Conservation (phyloP, 306 rosid species). For the Cucumis hystrix region DNA sequence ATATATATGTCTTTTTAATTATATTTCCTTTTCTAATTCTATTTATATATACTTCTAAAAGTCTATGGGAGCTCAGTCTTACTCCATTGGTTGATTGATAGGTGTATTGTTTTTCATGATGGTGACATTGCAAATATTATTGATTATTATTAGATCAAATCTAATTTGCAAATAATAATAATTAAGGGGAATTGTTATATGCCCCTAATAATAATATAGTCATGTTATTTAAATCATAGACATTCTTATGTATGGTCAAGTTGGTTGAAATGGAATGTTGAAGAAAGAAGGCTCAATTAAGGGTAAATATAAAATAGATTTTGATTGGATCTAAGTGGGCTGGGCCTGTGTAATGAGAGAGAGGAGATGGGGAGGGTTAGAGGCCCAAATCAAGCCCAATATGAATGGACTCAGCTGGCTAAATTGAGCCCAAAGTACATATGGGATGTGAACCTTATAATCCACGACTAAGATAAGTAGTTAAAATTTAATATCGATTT, state of each 20-base stretch:
- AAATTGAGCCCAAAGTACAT: background rate
- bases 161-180: background rate
- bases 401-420: too few species aligned
- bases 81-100: background rate
- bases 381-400: background rate
- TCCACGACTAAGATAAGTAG: too few species aligned
- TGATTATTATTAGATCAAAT: background rate
- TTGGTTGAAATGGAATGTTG: background rate
- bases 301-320: background rate
- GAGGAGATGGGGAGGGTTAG: background rate
- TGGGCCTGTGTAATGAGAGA: background rate
- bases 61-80: background rate
- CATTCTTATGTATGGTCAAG: background rate
- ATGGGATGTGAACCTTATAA: background rate
- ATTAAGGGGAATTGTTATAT: too few species aligned
- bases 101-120: background rate
- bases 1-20: background rate
- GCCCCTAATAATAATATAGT: too few species aligned
- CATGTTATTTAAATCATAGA: background rate
- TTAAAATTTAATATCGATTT: too few species aligned
- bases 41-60: background rate
- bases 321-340: background rate
- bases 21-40: background rate
- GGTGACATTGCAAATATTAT: background rate
- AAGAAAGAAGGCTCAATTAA: background rate